Conservation (phyloP, 108 stramenopile species). For the Asterionellopsis glacialis region DNA sequence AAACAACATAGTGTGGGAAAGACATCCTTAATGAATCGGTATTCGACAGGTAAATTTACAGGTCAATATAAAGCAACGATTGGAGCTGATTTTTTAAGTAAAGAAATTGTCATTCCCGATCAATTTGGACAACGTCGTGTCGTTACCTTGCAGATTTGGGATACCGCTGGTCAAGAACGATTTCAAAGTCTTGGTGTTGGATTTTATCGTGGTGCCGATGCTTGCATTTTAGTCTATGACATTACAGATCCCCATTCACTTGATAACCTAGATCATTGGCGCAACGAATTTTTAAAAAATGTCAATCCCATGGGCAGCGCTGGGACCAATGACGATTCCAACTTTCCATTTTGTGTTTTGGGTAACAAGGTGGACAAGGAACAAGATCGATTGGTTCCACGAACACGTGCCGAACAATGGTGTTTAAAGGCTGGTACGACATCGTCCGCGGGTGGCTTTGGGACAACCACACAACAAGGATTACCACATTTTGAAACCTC, state of each 20-base stretch:
- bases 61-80: constrained; percentile 98
- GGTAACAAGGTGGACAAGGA: constrained; percentile 96
- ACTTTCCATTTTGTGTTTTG: constrained; percentile 94
- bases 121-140: constrained; percentile 52
- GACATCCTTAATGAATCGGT: constrained; percentile 98
- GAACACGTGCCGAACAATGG: constrained; percentile 78
- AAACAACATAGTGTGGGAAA: constrained; percentile 99
- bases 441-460: constrained; percentile 34
- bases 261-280: constrained; percentile 93
- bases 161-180: constrained; percentile 98
- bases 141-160: constrained; percentile 97
- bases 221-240: constrained; percentile 96
- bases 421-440: constrained; percentile 52
- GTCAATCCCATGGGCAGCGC: constrained; percentile 13
- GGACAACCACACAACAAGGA: constrained; percentile 28
- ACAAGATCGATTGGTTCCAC: constrained; percentile 68
- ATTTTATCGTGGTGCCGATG: constrained; percentile 98
- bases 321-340: constrained; percentile 13
- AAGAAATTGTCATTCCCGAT: constrained; percentile 76
- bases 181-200: constrained; percentile 95
- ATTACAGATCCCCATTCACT: constrained; percentile 93
- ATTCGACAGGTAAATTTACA: constrained; percentile 91
- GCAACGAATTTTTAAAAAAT: constrained; percentile 88
- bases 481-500: constrained; percentile 94
- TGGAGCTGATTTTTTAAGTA: constrained; percentile 95